A percentile compares a stretch with the other conserved stretches of the same genome.
phyloP scores from a whole-genome alignment of 148 eudicot species.

The Chenopodium quinoa region DNA sequence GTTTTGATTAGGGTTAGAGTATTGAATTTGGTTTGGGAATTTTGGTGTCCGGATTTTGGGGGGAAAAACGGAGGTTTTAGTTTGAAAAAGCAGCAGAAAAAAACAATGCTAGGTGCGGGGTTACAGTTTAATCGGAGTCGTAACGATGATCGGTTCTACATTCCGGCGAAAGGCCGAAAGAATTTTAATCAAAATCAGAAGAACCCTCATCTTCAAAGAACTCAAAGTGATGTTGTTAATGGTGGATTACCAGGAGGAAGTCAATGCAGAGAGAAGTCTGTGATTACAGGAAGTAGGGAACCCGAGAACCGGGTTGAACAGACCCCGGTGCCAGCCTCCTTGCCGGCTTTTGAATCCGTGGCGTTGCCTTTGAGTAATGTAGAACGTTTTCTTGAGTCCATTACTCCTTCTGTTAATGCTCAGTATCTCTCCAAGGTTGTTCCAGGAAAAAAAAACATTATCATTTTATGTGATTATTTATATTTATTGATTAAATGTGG shows the following conservation, averaged over 20 bases:
- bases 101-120: slow-evolving; percentile 66
- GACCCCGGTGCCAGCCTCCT: slow-evolving; percentile 19
- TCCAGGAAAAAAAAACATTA: background rate
- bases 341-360: slow-evolving; percentile 27
- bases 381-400: slow-evolving; percentile 59
- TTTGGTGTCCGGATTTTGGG: background rate
- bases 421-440: slow-evolving; percentile 76
- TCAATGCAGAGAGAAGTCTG: slow-evolving; percentile 22
- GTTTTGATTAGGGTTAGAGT: slow-evolving; percentile 6
- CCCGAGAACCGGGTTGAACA: slow-evolving; percentile 27
- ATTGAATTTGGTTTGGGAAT: background rate
- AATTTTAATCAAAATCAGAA: slow-evolving; percentile 30
- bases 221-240: slow-evolving; percentile 28
- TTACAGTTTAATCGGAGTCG: slow-evolving; percentile 54
- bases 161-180: slow-evolving; percentile 44
- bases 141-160: slow-evolving; percentile 57
- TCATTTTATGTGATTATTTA: background rate
- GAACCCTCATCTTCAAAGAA: slow-evolving; percentile 42
- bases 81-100: background rate
- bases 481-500: background rate
- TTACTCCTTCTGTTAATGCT: slow-evolving; percentile 69
- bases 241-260: slow-evolving; percentile 23
- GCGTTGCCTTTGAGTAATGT: slow-evolving; percentile 55
- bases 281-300: slow-evolving; percentile 21
- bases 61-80: slow-evolving; percentile 12